phyloP scores from a whole-genome alignment of 306 rosid species.

The Notholithocarpus densiflorus region DNA sequence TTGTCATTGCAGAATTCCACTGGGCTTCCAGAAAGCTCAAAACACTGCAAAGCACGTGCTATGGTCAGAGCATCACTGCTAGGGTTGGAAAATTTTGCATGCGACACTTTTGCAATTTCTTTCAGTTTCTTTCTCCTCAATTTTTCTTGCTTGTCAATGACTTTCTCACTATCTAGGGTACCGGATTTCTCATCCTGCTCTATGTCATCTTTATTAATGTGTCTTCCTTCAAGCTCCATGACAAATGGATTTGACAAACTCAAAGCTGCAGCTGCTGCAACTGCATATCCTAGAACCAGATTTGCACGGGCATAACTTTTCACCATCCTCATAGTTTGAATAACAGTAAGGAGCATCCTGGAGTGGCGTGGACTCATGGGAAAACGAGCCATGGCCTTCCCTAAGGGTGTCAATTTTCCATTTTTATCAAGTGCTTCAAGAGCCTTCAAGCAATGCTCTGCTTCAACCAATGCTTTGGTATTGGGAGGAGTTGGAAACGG shows the following conservation, averaged over 20 bases:
- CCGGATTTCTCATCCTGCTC: constrained; percentile 33
- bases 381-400: constrained; percentile 79
- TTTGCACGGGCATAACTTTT: constrained; percentile 43
- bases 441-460: constrained; percentile 77
- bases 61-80: constrained; percentile 71
- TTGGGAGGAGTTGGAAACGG: constrained; percentile 93
- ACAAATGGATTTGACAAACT: constrained; percentile 80
- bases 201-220: constrained; percentile 31
- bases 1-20: constrained; percentile 58
- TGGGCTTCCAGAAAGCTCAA: constrained; percentile 50
- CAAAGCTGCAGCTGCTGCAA: constrained; percentile 85
- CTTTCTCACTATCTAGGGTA: constrained; percentile 24
- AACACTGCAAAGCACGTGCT: constrained; percentile 81
- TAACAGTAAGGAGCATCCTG: constrained; percentile 79
- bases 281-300: constrained; percentile 70
- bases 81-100: constrained; percentile 62
- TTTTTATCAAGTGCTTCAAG: constrained; percentile 81
- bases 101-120: constrained; percentile 55
- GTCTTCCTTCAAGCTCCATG: constrained; percentile 60
- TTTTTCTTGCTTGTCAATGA: constrained; percentile 45
- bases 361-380: constrained; percentile 99
- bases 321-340: constrained; percentile 49
- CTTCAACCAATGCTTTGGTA: constrained; percentile 56
- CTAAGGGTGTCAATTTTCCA: constrained; percentile 62
- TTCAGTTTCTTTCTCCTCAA: constrained; percentile 58